Evolutionary conservation across 495 filamentous ascomycete genomes (phyloP).

Genomic region (Cenococcum geophilum): DNA sequence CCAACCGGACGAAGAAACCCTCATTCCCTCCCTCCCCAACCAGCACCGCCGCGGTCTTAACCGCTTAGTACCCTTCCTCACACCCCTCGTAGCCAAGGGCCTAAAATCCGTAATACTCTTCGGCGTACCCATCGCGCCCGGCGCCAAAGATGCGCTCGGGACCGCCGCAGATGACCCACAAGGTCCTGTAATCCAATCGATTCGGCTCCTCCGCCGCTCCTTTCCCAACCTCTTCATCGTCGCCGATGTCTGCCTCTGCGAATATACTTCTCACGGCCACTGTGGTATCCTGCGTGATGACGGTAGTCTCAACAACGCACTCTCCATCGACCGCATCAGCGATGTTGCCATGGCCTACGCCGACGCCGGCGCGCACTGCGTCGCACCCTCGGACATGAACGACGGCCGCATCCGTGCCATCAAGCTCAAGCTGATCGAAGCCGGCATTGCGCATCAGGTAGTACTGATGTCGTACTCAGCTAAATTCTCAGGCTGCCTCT

Average conservation of each 20-base stretch:
- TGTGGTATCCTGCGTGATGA: constrained; percentile 93
- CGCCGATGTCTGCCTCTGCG: constrained; percentile 92
- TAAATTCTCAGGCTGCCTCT: constrained; percentile 93
- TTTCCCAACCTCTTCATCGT: constrained; percentile 88
- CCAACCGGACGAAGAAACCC: constrained; percentile 81
- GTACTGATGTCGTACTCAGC: constrained; percentile 96
- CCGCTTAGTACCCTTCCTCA: constrained; percentile 73
- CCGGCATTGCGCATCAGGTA: constrained; percentile 78
- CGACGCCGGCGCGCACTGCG: constrained; percentile 87
- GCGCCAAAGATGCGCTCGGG: constrained; percentile 82
- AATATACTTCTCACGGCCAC: constrained; percentile 98
- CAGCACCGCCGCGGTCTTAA: constrained; percentile 85
- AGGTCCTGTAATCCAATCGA: constrained; percentile 82
- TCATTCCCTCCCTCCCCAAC: constrained; percentile 82
- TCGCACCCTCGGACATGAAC: constrained; percentile 98
- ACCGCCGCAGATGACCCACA: constrained; percentile 90
- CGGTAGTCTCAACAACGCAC: constrained; percentile 81
- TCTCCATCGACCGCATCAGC: constrained; percentile 87
- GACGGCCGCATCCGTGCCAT: constrained; percentile 94
- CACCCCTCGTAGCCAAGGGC: constrained; percentile 79
- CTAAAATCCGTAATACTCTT: constrained; percentile 91
- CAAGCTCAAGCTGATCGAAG: constrained; percentile 90
- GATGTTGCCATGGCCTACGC: constrained; percentile 93
- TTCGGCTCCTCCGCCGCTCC: constrained; percentile 68
- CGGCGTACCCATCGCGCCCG: constrained; percentile 75